Evolutionary conservation across 129 eudicot species (phyloP).

Genomic region (Lactuca saligna): DNA sequence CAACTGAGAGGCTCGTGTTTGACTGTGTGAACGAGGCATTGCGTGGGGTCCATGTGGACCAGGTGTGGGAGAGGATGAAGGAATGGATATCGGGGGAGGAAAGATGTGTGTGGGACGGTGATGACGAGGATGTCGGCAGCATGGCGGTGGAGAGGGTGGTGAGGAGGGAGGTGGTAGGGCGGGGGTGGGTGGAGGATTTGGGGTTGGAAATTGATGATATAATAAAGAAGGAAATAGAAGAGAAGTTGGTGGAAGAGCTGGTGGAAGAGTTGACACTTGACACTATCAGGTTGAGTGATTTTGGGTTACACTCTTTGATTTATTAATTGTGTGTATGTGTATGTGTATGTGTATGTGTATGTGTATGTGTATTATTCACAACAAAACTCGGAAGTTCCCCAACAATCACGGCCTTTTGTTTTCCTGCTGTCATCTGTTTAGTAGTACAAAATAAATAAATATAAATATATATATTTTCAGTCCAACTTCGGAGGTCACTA

Average conservation of each 20-base stretch:
- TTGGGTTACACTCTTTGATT: conserved; percentile 15
- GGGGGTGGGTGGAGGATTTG: conserved; percentile 62
- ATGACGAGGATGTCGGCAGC: conserved; percentile 31
- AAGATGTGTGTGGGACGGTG: conserved; percentile 43
- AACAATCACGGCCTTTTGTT: conserved; percentile 30
- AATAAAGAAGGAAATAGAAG: conserved; percentile 67
- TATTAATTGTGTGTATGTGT: conserved; percentile 28
- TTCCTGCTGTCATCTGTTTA: conserved; percentile 26
- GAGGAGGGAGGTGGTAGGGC: conserved; percentile 73
- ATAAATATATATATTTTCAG: not conserved
- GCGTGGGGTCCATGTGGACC: conserved; percentile 35
- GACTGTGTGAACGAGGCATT: conserved; percentile 75
- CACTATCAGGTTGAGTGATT: conserved; percentile 30
- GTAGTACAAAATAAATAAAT: conserved; percentile 25
- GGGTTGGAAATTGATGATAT: conserved; percentile 54
- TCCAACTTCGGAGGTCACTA: conserved; percentile 15
- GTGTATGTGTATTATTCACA: conserved; percentile 37
- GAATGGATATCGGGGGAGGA: conserved; percentile 57
- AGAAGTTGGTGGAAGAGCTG: conserved; percentile 68
- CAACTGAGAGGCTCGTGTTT: conserved; percentile 69
- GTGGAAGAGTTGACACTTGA: conserved; percentile 63
- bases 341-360: too few relatives aligned
- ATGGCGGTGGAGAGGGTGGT: conserved; percentile 67
- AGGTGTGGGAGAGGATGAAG: conserved; percentile 64
- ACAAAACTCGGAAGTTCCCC: conserved; percentile 4